These are phyloP conservation scores for Prunus persica DNA, from an alignment of 306 rosid genomes.

Conservation along the genomic window Prunus_persica_NCBIv2 NC_034015.1:21922001-21922500, in stretches of 20 bases:
- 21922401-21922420: neutral
- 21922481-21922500: neutral
- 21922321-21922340: conserved; percentile 88
- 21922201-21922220: conserved; percentile 55
- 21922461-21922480: neutral
- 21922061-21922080: conserved; percentile 90
- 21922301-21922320: conserved; percentile 75
- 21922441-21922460: neutral
- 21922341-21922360: conserved; percentile 77
- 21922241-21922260: conserved; percentile 81
- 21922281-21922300: conserved; percentile 69
- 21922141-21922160: conserved; percentile 33
- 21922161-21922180: conserved; percentile 29
- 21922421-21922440: neutral
- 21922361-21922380: conserved; percentile 16
- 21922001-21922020: conserved; percentile 89
- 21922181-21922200: conserved; percentile 46
- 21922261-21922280: conserved; percentile 79
- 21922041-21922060: conserved; percentile 86
- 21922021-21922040: conserved; percentile 93
- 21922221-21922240: conserved; percentile 50
- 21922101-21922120: conserved; percentile 15
- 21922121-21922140: conserved; percentile 28
- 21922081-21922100: conserved; percentile 58
- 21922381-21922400: conserved; percentile 25